Conservation (phyloP, 495 filamentous ascomycete genomes). For the Rostrohypoxylon terebratum region DNA sequence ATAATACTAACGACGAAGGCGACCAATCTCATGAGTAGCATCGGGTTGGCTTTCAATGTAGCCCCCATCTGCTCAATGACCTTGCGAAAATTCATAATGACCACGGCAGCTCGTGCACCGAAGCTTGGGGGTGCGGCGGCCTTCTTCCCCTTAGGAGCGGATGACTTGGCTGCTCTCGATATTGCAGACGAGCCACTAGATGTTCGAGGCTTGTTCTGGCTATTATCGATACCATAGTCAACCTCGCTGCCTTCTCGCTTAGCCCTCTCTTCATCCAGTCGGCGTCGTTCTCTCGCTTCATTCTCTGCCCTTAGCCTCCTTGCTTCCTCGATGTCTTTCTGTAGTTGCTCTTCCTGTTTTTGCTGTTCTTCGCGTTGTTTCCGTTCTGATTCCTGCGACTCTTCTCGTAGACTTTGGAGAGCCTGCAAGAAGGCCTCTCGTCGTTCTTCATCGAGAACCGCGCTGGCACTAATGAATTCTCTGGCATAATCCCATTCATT, state of each 20-base stretch:
- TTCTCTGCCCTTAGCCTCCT: slow-evolving; percentile 62
- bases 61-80: slow-evolving; percentile 71
- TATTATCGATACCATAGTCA: slow-evolving; percentile 63
- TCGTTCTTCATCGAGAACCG: slow-evolving; percentile 90
- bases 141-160: slow-evolving; percentile 50
- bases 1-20: slow-evolving; percentile 86
- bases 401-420: slow-evolving; percentile 78
- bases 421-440: slow-evolving; percentile 86
- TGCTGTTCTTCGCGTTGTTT: slow-evolving; percentile 72
- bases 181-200: slow-evolving; percentile 45
- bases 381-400: slow-evolving; percentile 72
- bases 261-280: slow-evolving; percentile 58
- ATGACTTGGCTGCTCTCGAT: slow-evolving; percentile 43
- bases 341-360: slow-evolving; percentile 68
- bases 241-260: slow-evolving; percentile 57
- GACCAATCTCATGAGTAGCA: slow-evolving; percentile 77
- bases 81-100: slow-evolving; percentile 67
- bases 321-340: slow-evolving; percentile 71
- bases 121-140: slow-evolving; percentile 54
- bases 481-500: slow-evolving; percentile 94
- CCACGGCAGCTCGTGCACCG: slow-evolving; percentile 61
- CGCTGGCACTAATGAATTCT: slow-evolving; percentile 85
- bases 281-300: slow-evolving; percentile 63
- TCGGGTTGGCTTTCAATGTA: slow-evolving; percentile 76
- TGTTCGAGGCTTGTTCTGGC: slow-evolving; percentile 67